These are phyloP conservation scores for Aspergillus fumigatiaffinis DNA, from an alignment of 2,329 filamentous ascomycete genomes.

Conservation along the genomic window DNA sequence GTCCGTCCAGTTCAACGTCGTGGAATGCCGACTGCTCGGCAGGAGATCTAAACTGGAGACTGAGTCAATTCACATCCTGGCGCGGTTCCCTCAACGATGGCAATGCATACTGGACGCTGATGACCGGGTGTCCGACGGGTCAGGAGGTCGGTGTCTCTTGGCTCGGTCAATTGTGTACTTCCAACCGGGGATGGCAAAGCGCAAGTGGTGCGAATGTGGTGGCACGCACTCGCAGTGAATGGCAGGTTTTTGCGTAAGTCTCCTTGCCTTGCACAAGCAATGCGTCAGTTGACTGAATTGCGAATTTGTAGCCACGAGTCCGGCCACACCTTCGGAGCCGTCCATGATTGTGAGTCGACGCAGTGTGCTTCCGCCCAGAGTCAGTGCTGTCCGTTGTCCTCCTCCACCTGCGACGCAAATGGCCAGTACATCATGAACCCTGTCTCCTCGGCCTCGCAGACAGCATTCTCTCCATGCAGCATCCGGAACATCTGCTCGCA, in stretches of 20 bases:
- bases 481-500: slow-evolving; percentile 87
- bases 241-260: slow-evolving; percentile 76
- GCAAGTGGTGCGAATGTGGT: slow-evolving; percentile 68
- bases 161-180: slow-evolving; percentile 66
- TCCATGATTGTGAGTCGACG: slow-evolving; percentile 53
- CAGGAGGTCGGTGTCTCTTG: slow-evolving; percentile 85
- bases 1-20: slow-evolving; percentile 50
- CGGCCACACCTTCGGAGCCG: slow-evolving; percentile 89
- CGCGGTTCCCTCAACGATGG: slow-evolving; percentile 65
- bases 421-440: slow-evolving; percentile 59
- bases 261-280: not conserved
- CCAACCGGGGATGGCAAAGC: not conserved
- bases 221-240: slow-evolving; percentile 75
- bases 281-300: not conserved
- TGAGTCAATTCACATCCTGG: slow-evolving; percentile 78
- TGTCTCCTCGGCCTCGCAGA: slow-evolving; percentile 62
- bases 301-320: slow-evolving; percentile 61
- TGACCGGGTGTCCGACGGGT: slow-evolving; percentile 74
- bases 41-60: slow-evolving; percentile 16
- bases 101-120: slow-evolving; percentile 88
- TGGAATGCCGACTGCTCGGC: slow-evolving; percentile 19
- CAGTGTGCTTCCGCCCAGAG: slow-evolving; percentile 45
- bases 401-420: slow-evolving; percentile 63
- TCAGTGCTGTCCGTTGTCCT: slow-evolving; percentile 73
- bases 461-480: slow-evolving; percentile 74